These are phyloP conservation scores for Torulaspora gathmanii DNA, from an alignment of 805 yeast species.

Conservation along the genomic window DNA sequence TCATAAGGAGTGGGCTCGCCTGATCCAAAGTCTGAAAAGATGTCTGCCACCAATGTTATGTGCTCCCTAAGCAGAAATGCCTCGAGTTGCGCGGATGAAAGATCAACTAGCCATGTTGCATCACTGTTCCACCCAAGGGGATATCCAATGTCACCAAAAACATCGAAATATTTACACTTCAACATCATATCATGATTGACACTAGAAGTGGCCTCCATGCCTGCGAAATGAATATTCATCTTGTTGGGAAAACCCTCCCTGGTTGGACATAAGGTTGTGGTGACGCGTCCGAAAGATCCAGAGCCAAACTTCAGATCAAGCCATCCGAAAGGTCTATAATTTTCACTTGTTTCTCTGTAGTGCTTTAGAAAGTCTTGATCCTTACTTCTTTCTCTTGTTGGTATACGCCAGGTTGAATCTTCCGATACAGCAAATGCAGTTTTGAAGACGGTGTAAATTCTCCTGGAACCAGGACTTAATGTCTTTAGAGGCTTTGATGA, in stretches of 20 bases:
- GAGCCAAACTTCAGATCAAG: conserved; percentile 60
- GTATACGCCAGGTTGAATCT: conserved; percentile 66
- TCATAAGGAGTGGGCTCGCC: conserved; percentile 73
- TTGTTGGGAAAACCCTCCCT: conserved; percentile 52
- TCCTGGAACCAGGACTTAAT: conserved; percentile 44
- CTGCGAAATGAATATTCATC: conserved; percentile 43
- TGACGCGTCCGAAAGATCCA: conserved; percentile 47
- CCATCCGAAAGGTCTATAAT: conserved; percentile 84
- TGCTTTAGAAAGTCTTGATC: conserved; percentile 45
- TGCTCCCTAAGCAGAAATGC: conserved; percentile 80
- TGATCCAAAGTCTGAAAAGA: conserved; percentile 68
- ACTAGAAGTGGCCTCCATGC: conserved; percentile 69
- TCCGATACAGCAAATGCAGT: conserved; percentile 56
- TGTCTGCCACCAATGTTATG: conserved; percentile 62
- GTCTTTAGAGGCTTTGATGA: conserved; percentile 46
- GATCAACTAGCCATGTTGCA: conserved; percentile 61
- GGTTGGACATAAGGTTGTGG: conserved; percentile 50
- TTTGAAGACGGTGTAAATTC: conserved; percentile 56
- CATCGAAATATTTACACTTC: conserved; percentile 51
- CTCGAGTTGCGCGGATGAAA: conserved; percentile 48
- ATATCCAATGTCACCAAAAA: conserved; percentile 55
- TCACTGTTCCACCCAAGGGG: conserved; percentile 84
- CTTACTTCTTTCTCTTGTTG: conserved; percentile 80
- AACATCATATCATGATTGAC: conserved; percentile 83
- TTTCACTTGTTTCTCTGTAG: conserved; percentile 33